Evolutionary conservation across 2,329 filamentous ascomycete genomes (phyloP), one percentile per base, ranked within the genome.

Genomic region (Cercospora janseana): DNA sequence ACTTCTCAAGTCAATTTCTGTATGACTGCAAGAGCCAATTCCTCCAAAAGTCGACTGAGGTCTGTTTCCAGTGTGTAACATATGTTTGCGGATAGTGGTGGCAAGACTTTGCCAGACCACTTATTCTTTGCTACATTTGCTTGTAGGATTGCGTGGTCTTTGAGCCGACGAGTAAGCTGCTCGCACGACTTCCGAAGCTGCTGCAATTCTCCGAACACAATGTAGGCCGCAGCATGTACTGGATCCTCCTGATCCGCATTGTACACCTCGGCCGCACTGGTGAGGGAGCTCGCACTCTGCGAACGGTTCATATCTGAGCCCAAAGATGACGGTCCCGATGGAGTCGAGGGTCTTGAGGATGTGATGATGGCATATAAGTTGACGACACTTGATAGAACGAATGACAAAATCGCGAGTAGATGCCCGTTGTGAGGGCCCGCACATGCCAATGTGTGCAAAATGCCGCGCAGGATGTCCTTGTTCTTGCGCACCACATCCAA

Each of bases 391-490:
- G 34, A 37, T n/a, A 37, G 23, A 20, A 37, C 16, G 18, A 37
- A 21, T n/a, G 34, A 13, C 10, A 37, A 7, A 20, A 37, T 16
- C 13, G 34, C 34, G n/a, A 16, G 18, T 10, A 37, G 16, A 21
- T 37, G 34, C 8, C 18, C 34, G 13, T 37, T 21, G 6, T 37
- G 34, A 9, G 18, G 4, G 4, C 18, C 7, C 23, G 8, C 16
- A 20, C 34, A 37, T 6, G 34, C 18, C 9, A 37, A n/a, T 6
- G 16, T 37, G 12, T 37, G 16, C 23, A 37, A n/a, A 16, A 37
- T 37, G 34, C 34, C 34, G 16, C 34, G 34, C 18, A 21, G 23
- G 16, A 37, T 37, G 10, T 37, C 34, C 34, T 37, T 37, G 34
- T 37, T 37, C 8, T 37, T 37, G 16, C 23, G 20, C 2, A 37